Conservation (phyloP, 1,139 yeast species). For the Saccharomyces hybrid region DNA sequence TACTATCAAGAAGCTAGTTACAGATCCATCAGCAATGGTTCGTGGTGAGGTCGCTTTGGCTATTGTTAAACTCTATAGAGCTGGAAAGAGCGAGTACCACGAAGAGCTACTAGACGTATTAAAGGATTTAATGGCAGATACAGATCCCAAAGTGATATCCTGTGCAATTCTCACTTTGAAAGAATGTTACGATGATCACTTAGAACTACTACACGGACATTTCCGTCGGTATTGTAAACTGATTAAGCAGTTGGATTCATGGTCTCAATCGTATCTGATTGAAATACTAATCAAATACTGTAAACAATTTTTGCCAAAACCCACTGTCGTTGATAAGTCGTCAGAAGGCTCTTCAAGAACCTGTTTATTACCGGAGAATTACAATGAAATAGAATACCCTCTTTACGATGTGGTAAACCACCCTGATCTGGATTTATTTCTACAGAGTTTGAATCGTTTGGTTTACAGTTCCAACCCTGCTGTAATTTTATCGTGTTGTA, state of each 20-base stretch:
- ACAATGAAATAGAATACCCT: conserved; percentile 34
- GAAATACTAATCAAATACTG: conserved; percentile 63
- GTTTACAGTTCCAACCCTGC: conserved; percentile 49
- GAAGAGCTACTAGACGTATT: conserved; percentile 46
- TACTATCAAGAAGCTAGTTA: conserved; percentile 59
- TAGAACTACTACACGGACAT: conserved; percentile 66
- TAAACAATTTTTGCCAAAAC: conserved; percentile 50
- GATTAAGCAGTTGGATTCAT: conserved; percentile 57
- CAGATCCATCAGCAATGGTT: conserved; percentile 73
- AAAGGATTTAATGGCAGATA: conserved; percentile 52
- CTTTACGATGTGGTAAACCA: conserved; percentile 43
- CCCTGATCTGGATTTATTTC: conserved; percentile 49
- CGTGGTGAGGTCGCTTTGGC: conserved; percentile 77
- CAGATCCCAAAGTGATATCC: conserved; percentile 59
- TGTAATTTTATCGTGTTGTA: conserved; percentile 53
- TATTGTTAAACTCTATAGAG: conserved; percentile 53
- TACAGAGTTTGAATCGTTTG: conserved; percentile 41
- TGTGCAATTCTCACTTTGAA: conserved; percentile 56
- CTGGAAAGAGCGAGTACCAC: conserved; percentile 30
- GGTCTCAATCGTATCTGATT: conserved; percentile 57
- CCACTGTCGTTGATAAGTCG: conserved; percentile 34
- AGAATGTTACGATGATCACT: conserved; percentile 45
- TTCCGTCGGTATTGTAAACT: conserved; percentile 54
- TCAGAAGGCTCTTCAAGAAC: conserved; percentile 25
- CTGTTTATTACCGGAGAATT: conserved; percentile 39